Percentiles rank a stretch among this genome's conserved stretches.
Conservation (phyloP, 305 asterid species). For the Andrographis paniculata region DNA sequence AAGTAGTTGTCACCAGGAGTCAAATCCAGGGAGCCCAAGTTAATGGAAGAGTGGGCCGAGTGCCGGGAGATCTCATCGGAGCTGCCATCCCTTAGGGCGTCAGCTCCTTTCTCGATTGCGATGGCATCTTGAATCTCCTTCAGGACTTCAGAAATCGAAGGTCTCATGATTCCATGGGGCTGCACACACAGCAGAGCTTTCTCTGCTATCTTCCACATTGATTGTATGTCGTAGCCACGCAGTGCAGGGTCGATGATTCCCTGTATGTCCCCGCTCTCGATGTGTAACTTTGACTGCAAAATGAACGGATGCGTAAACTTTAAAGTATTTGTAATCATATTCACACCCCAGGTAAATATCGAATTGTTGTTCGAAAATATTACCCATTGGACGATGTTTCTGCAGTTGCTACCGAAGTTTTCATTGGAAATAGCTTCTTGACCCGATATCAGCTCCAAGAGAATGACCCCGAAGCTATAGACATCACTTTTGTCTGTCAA, state of each 20-base stretch:
- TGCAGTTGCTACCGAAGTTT: constrained; percentile 75
- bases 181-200: constrained; percentile 90
- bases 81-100: constrained; percentile 59
- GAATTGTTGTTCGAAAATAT: too few relatives aligned
- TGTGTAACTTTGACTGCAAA: constrained; percentile 75
- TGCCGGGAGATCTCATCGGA: constrained; percentile 78
- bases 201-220: constrained; percentile 99
- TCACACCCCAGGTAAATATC: too few relatives aligned
- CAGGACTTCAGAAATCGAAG: constrained; percentile 80
- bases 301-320: too few relatives aligned
- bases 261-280: constrained; percentile 91
- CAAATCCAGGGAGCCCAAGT: constrained; percentile 55
- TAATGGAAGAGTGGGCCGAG: constrained; percentile 35
- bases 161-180: constrained; percentile 92
- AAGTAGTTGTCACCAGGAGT: constrained; percentile 55
- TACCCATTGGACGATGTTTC: constrained; percentile 98
- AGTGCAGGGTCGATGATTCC: constrained; percentile 83
- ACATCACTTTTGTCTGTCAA: constrained; percentile 94
- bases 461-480: constrained; percentile 92
- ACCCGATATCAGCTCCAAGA: constrained; percentile 90
- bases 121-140: constrained; percentile 93
- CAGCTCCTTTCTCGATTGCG: constrained; percentile 64
- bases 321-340: too few relatives aligned
- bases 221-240: constrained; percentile 69
- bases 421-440: constrained; percentile 95